Base-by-base conservation (phyloP, 768 basidiomycete species). In the Amanita molliuscula region DNA sequence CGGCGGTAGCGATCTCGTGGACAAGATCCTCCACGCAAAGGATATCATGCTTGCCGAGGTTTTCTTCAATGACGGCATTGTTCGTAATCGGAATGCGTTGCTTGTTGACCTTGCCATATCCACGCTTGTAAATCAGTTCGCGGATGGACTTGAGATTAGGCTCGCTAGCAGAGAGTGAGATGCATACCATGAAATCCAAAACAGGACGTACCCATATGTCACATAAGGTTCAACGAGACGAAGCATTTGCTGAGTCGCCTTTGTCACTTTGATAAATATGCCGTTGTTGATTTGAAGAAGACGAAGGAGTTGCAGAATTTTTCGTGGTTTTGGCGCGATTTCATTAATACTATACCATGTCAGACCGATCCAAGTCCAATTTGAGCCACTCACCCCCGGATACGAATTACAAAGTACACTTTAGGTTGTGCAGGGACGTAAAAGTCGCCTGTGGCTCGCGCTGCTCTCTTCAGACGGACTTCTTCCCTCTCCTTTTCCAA, bases 201-300 rank as follows among this genome's bases (percentile, higher is more conserved):
- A 47, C 47, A 7, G 37, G 21, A 55, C 49, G 36, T 42, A 92
- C 87, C 95, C 96, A 67, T 98, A 99, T 55, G 96, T 87, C 62
- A 99, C 74, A 71, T 97, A 99, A 41, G 96, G 95, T 69, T 96
- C 93, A 60, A 99, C 82, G 55, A 97, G 80, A 64, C 91, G 88
- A 59, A 99, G 84, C 96, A 98, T 99, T 70, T 98, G 92, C 59
- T 88, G 82, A 44, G 94, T 97, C 26, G 96, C 93, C 68, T 79
- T 88, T 60, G 93, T 97, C 48, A 89, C 94, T 71, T 95, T 94
- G 67, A 99, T 81, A 65, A 99, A 99, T 42, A 99, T 84, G 68
- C 95, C 96, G 64, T 93, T 98, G 83, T 99, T 98, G 78, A 99
- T 99, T 68, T 98, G 96, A 61, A 96, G 86, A 55, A 99, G 83